Conservation (phyloP, 164 flowering plant genomes). For the Macadamia tetraphylla region DNA sequence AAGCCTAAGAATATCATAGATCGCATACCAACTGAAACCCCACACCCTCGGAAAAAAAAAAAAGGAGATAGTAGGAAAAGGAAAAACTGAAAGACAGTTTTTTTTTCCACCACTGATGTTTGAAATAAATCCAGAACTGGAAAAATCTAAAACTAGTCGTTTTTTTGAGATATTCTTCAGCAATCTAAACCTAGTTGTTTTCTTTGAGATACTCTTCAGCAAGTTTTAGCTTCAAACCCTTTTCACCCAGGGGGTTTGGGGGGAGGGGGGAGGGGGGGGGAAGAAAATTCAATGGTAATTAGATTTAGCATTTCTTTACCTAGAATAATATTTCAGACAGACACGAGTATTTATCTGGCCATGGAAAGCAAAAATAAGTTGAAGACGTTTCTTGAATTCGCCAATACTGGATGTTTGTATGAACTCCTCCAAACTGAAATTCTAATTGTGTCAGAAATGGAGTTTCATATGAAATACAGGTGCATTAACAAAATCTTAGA, state of each 20-base stretch:
- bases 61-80: too few relatives aligned
- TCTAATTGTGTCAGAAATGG: slow-evolving; percentile 6
- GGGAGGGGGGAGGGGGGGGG: background rate
- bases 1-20: too few relatives aligned
- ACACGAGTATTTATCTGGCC: slow-evolving; percentile 54
- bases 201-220: background rate
- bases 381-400: slow-evolving; percentile 81
- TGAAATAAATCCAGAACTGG: too few relatives aligned
- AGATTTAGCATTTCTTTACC: slow-evolving; percentile 26
- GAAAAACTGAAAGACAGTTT: too few relatives aligned
- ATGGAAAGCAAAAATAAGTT: slow-evolving; percentile 75
- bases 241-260: too few relatives aligned
- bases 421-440: slow-evolving; percentile 84
- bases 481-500: background rate
- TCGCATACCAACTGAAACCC: too few relatives aligned
- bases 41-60: too few relatives aligned
- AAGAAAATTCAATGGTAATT: background rate
- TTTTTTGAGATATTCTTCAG: too few relatives aligned
- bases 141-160: too few relatives aligned
- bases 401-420: slow-evolving; percentile 75
- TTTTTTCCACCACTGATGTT: too few relatives aligned
- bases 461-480: background rate
- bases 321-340: slow-evolving; percentile 35
- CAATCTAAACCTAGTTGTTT: too few relatives aligned
- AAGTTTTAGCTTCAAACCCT: background rate